phyloP scores from a whole-genome alignment of 192 early-diverging fungal species.

The Geosiphon pyriformis region DNA sequence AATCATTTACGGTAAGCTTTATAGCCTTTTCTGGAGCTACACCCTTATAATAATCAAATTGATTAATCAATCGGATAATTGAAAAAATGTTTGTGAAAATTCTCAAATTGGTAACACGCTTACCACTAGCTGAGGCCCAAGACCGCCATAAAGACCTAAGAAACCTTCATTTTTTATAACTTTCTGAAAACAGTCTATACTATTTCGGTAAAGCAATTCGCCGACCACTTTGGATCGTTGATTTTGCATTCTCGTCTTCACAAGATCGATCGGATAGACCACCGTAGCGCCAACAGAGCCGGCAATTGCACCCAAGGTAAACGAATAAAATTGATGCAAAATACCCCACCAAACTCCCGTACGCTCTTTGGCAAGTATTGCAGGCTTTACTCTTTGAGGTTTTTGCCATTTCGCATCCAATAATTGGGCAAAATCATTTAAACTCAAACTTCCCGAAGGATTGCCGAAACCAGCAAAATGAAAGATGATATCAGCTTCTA shows the following conservation, averaged over 20 bases:
- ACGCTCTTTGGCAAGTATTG: conserved; percentile 27
- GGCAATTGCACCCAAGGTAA: conserved; percentile 80
- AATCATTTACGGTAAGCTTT: conserved; percentile 95
- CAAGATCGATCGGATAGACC: conserved; percentile 96
- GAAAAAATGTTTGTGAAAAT: no score
- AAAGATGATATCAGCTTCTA: conserved; percentile 71
- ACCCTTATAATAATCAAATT: conserved; percentile 40
- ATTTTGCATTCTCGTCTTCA: conserved; percentile 99
- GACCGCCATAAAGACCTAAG: conserved; percentile 84
- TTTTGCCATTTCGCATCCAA: conserved; percentile 52
- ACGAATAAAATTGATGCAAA: conserved; percentile 38
- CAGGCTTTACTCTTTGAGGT: conserved; percentile 19
- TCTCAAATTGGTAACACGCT: no score
- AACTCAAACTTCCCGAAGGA: conserved; percentile 38
- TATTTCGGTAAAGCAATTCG: conserved; percentile 91
- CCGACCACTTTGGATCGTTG: conserved; percentile 88
- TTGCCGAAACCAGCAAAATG: conserved; percentile 56
- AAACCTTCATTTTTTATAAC: conserved; percentile 90
- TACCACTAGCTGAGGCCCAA: conserved; percentile 86
- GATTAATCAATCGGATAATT: no score
- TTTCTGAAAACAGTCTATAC: conserved; percentile 92
- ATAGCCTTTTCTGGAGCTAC: conserved; percentile 99
- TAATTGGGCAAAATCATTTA: conserved; percentile 47
- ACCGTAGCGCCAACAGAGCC: conserved; percentile 91
- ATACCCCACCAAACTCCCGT: conserved; percentile 32